Conservation (phyloP, 192 early-diverging fungal genomes). For the Entophlyctis luteolus region DNA sequence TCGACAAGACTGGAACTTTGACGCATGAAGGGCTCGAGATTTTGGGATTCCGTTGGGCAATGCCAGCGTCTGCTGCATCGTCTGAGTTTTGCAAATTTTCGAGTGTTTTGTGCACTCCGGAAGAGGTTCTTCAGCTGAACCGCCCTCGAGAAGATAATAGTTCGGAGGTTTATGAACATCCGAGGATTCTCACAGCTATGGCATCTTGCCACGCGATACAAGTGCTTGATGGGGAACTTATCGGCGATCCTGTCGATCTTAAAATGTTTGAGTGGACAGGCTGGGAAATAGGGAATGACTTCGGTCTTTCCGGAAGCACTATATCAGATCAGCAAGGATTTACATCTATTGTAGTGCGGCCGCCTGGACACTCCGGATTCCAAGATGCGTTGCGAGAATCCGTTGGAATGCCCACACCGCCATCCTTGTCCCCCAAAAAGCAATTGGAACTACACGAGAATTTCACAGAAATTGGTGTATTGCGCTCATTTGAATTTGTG, state of each 20-base stretch:
- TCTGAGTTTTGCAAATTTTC: neutral
- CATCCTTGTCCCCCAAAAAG: neutral
- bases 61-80: neutral
- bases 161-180: constrained; percentile 37
- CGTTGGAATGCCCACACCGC: neutral
- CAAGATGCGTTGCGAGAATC: constrained; percentile 16
- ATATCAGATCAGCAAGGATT: constrained; percentile 48
- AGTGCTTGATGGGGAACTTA: constrained; percentile 77
- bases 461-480: constrained; percentile 52
- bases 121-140: no score
- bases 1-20: constrained; percentile 98
- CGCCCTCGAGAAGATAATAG: no score
- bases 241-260: constrained; percentile 95
- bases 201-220: constrained; percentile 71
- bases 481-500: constrained; percentile 85
- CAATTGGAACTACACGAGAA: neutral
- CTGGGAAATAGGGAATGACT: constrained; percentile 90
- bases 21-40: constrained; percentile 96
- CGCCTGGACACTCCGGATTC: constrained; percentile 59
- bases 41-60: constrained; percentile 68
- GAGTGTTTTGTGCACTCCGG: neutral
- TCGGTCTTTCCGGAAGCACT: constrained; percentile 36
- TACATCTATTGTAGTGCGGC: constrained; percentile 72
- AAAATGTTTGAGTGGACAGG: constrained; percentile 97
- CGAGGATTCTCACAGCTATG: constrained; percentile 59